Base-by-base conservation (phyloP, 2,329 filamentous ascomycete genomes). In the Aspergillus tubingensis region DNA sequence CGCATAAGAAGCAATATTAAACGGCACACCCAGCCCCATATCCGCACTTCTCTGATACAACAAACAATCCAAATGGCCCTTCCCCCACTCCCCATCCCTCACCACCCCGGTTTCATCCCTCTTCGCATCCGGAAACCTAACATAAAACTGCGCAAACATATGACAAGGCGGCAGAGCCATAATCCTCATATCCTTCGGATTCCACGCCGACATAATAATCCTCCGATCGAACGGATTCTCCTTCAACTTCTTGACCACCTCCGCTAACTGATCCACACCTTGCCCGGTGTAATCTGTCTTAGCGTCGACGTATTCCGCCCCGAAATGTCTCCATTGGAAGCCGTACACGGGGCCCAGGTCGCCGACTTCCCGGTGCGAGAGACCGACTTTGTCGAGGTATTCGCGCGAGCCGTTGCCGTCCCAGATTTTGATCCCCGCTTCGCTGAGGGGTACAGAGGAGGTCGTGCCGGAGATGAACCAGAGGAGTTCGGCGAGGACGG, bases 291-390 rank as follows among this genome's bases (percentile, higher is more conserved):
- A 99, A 74, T 98, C 92, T 0, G 90, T 85, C 65, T 87, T 82
- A 13, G 88, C 85, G 71, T 94, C 90, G 17, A 88, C 81, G 75
- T 99, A 99, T 63, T 92, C 87, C 4, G 95, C 95, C 54, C 95
- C 95, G 71, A 99, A 99, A 78, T 98, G 94, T 3, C 95, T 90
- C 95, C 95, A 99, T 79, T 99, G 95, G 80, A 99, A 99, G 1
- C 95, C 95, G 74, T 99, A 99, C 0, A 98, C 93, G 30, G 95
- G 95, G 0, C 95, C 95, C 0, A 99, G 83, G 72, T 99, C 95
- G 65, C 95, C 95, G 19, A 88, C 90, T 55, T 87, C 91, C 61
- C 94, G 91, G 73, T 96, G 88, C 0, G 83, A 82, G 6, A 98
- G 85, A 0, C 94, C 94, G 1, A 95, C 85, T 64, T 83, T 88